Conservation (phyloP, 1,284 basidiomycete species). For the Rhizopogon hawkerae region DNA sequence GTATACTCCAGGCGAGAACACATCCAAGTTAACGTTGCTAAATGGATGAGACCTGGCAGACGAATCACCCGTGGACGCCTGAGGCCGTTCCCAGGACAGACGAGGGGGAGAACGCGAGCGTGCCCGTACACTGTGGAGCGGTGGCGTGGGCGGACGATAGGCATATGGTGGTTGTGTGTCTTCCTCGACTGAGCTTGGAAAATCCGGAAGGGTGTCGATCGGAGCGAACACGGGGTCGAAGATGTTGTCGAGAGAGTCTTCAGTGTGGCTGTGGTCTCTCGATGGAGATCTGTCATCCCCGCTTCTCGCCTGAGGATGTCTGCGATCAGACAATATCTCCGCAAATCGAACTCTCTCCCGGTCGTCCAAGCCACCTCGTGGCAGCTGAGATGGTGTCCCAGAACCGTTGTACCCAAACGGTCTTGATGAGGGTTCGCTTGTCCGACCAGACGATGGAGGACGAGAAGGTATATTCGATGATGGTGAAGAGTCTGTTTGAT, state of each 20-base stretch:
- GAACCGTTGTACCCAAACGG: neutral
- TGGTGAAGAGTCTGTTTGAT: neutral
- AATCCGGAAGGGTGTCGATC: neutral
- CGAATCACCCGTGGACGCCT: neutral
- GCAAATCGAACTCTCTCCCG: neutral
- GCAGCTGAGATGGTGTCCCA: neutral
- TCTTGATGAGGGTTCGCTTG: neutral
- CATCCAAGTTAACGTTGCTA: constrained; percentile 23
- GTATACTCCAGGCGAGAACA: constrained; percentile 27
- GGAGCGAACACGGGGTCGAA: neutral
- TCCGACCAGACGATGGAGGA: neutral
- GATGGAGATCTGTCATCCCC: neutral
- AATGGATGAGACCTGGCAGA: constrained; percentile 21
- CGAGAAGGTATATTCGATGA: neutral
- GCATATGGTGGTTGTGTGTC: neutral
- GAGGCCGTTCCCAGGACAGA: constrained; percentile 1
- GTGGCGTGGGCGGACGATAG: neutral
- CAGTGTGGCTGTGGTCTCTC: neutral
- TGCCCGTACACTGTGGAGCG: neutral
- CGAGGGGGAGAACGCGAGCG: constrained; percentile 11
- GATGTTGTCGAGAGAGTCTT: neutral
- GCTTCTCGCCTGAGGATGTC: neutral
- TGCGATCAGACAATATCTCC: neutral
- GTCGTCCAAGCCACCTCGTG: neutral
- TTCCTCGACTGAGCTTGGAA: neutral